phyloP scores from a whole-genome alignment of 495 filamentous ascomycete genomes.

The Bacidia gigantensis region DNA sequence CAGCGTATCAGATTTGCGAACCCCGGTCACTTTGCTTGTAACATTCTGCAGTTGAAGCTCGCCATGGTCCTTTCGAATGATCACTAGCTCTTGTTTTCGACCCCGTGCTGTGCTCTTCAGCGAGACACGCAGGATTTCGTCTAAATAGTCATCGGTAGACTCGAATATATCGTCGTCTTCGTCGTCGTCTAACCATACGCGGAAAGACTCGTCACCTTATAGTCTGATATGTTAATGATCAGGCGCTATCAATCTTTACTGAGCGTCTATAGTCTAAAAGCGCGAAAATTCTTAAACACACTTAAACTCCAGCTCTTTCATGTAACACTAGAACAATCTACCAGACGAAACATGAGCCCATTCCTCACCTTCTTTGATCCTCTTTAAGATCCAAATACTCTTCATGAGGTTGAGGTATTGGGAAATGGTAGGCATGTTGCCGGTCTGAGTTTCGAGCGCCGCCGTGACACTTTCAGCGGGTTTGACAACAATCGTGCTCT shows the following conservation, averaged over 20 bases:
- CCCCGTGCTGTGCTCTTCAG: not conserved
- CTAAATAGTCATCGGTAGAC: not conserved
- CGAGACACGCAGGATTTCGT: not conserved
- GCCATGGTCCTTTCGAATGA: not conserved
- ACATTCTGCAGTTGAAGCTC: not conserved
- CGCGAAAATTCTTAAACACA: not conserved
- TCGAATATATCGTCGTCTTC: not conserved
- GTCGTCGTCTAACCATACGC: slow-evolving; percentile 1
- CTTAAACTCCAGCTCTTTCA: not conserved
- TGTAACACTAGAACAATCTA: not conserved
- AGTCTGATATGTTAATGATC: not conserved
- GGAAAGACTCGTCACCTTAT: not conserved
- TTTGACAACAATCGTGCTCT: slow-evolving; percentile 16
- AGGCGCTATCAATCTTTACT: not conserved
- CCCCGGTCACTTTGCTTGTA: not conserved
- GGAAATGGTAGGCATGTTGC: slow-evolving; percentile 6
- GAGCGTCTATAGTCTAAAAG: not conserved
- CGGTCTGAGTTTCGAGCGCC: not conserved
- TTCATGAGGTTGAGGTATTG: slow-evolving; percentile 19
- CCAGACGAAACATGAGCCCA: not conserved
- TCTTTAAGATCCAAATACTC: slow-evolving; percentile 12
- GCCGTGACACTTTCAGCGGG: not conserved
- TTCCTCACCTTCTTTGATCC: not conserved
- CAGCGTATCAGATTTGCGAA: not conserved
- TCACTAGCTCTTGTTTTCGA: not conserved